A percentile compares a stretch with the other conserved stretches of the same genome.
Conservation (phyloP, 148 eudicot genomes). For the Nepenthes gracilis region DNA sequence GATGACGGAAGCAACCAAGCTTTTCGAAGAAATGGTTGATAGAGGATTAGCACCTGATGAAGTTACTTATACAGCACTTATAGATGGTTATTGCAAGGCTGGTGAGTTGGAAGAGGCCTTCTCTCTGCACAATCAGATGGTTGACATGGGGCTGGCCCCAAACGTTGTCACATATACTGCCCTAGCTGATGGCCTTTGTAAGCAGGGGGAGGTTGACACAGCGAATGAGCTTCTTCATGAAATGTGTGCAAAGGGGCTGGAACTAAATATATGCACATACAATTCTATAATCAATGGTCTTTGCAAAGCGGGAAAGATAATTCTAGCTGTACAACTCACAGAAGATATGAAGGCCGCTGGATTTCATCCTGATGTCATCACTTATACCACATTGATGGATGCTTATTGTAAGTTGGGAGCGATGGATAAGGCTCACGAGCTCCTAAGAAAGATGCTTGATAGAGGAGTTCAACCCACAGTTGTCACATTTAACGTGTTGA, state of each 20-base stretch:
- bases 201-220: slow-evolving; percentile 67
- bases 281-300: slow-evolving; percentile 77
- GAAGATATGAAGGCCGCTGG: slow-evolving; percentile 69
- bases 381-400: slow-evolving; percentile 90
- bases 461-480: slow-evolving; percentile 68
- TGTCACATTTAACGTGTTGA: slow-evolving; percentile 83
- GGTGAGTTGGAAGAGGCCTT: slow-evolving; percentile 65
- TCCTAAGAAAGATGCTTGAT: slow-evolving; percentile 63
- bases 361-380: slow-evolving; percentile 56
- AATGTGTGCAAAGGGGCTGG: slow-evolving; percentile 62
- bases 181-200: slow-evolving; percentile 82
- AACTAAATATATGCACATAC: slow-evolving; percentile 66
- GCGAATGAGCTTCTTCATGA: slow-evolving; percentile 83
- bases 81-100: slow-evolving; percentile 87
- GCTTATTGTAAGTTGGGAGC: slow-evolving; percentile 79
- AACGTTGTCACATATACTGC: slow-evolving; percentile 87
- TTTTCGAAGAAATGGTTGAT: slow-evolving; percentile 54
- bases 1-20: slow-evolving; percentile 47
- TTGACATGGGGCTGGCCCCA: slow-evolving; percentile 46
- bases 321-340: slow-evolving; percentile 54
- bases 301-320: slow-evolving; percentile 64
- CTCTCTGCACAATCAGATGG: slow-evolving; percentile 77
- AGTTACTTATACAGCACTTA: slow-evolving; percentile 66
- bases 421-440: slow-evolving; percentile 60
- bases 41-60: slow-evolving; percentile 56